A percentile compares a stretch with the other conserved stretches of the same genome.
phyloP scores from a whole-genome alignment of 139 green algal genomes.

The Pleodorina starrii region DNA sequence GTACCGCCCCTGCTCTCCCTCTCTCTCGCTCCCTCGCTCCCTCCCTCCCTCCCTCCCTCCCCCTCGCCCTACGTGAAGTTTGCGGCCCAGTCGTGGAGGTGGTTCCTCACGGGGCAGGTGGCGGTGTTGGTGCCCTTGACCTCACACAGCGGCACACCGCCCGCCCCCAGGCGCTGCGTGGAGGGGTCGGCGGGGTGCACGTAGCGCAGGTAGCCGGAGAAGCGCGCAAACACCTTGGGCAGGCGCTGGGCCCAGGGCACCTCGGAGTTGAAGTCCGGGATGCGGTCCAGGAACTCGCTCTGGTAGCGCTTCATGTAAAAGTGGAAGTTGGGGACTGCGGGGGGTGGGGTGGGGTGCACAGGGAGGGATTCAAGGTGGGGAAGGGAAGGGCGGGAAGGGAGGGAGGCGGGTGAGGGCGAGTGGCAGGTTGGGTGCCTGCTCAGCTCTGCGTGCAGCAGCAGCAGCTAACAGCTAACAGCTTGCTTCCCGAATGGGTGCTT shows the following conservation, averaged over 20 bases:
- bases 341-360: not conserved
- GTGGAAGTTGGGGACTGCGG: slow-evolving; percentile 49
- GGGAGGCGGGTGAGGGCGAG: not conserved
- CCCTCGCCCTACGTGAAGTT: slow-evolving; percentile 9
- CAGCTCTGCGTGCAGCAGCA: too few species aligned
- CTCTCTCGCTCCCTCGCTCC: too few species aligned
- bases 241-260: not conserved
- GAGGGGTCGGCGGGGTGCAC: slow-evolving; percentile 29
- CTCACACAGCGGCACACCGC: not conserved
- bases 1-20: too few species aligned
- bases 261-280: not conserved
- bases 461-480: too few species aligned
- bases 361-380: not conserved
- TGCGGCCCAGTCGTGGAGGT: slow-evolving; percentile 20
- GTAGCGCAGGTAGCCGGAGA: slow-evolving; percentile 35
- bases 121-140: not conserved
- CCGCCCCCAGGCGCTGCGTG: slow-evolving; percentile 11
- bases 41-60: too few species aligned
- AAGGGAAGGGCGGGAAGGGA: not conserved
- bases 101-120: slow-evolving; percentile 29
- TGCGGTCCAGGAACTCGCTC: slow-evolving; percentile 9
- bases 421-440: too few species aligned
- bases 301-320: slow-evolving; percentile 48
- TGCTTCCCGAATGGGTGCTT: too few species aligned
- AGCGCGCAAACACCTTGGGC: slow-evolving; percentile 11